Evolutionary conservation across 2,329 filamentous ascomycete species (phyloP), one percentile per base, ranked within the genome.

Genomic region (Colletotrichum sp.): DNA sequence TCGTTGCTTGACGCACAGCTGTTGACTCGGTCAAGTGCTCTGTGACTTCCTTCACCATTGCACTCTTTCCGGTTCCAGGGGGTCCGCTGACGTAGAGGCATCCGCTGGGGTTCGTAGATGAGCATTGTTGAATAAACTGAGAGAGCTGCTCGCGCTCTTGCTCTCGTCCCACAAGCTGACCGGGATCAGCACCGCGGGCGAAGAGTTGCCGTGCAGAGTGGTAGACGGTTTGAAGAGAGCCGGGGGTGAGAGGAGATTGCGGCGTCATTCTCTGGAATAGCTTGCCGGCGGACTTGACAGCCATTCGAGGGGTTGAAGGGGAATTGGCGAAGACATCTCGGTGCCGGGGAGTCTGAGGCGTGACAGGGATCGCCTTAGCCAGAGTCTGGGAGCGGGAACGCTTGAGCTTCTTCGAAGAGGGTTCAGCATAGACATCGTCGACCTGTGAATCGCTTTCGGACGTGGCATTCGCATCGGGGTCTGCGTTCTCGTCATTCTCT

Each of bases 51-150:
- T 93, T 93, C 77, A 99, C 92, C 88, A 99, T 94, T 34, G 97
- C 97, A 84, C 96, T 99, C 87, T 99, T 99, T 71, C 97, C 97
- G 0, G 97, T 99, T 13, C 97, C 97, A 3, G 97, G 97, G 6
- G 97, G 97, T 0, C 97, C 97, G 80, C 96, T 98, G 79, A 99
- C 94, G 83, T 99, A 99, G 68, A 98, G 90, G 82, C 96, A 99
- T 69, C 96, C 96, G 69, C 93, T 93, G 5, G 90, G 91, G 13
- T 88, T 88, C 22, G 90, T 84, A 11, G 90, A 87, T 7, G 93
- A 87, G 79, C 92, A 92, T 67, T 90, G 89, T 52, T 91, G 87
- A 67, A 98, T 89, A 82, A 98, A 98, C 0, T 82, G 84, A 15
- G 88, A 87, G 39, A 99, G 87, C 78, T 96, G 93, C 16, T 89